These are phyloP conservation scores for Artemisia annua DNA, from an alignment of 129 eudicot genomes.

Conservation along the genomic window DNA sequence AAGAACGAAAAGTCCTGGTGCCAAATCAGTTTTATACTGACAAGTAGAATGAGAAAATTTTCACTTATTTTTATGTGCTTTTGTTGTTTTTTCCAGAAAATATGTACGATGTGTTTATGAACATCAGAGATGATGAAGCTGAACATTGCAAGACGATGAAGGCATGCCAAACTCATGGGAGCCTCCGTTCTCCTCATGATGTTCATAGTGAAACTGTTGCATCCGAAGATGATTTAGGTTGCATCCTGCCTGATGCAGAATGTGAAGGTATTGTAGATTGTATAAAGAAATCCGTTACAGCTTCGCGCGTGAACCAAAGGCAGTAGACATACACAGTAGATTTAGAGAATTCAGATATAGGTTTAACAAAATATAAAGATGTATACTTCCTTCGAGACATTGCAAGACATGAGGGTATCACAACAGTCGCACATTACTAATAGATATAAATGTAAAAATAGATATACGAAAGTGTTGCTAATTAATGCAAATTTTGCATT, in stretches of 20 bases:
- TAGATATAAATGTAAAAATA: no score
- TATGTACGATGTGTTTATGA: constrained; percentile 85
- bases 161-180: constrained; percentile 95
- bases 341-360: not conserved
- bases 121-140: constrained; percentile 98
- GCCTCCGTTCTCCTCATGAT: constrained; percentile 85
- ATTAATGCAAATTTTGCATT: constrained; percentile 30
- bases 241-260: constrained; percentile 46
- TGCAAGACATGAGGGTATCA: no score
- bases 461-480: constrained; percentile 28
- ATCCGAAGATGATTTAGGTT: constrained; percentile 52
- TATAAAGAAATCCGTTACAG: constrained; percentile 65
- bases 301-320: constrained; percentile 26
- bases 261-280: constrained; percentile 97
- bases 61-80: not conserved
- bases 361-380: not conserved
- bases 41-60: not conserved
- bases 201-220: constrained; percentile 21
- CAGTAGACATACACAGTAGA: constrained; percentile 3
- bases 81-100: constrained; percentile 50
- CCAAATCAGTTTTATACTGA: no score
- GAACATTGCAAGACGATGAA: constrained; percentile 99
- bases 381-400: not conserved
- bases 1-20: no score
- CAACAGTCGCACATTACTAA: not conserved